Evolutionary conservation across 805 yeast genomes (phyloP), one percentile per base, ranked within the genome.

Genomic region (Pichia cabralensis): DNA sequence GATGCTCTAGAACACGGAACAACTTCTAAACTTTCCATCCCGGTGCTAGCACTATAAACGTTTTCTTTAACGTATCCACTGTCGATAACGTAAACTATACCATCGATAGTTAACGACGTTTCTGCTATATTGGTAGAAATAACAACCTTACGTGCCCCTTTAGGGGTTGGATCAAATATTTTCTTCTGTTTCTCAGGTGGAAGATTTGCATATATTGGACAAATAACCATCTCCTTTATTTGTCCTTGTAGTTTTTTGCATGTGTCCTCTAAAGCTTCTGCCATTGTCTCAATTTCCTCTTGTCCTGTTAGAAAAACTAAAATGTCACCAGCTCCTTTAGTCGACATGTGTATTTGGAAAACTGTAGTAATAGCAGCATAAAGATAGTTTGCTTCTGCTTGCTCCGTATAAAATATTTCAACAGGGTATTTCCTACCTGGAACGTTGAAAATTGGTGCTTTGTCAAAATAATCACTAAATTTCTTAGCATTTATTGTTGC

Each of bases 71-170:
- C 89, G 53, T 83, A 85, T 0, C 98, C 98, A 0, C 96, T 85
- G 55, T 92, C 98, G 28, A 92, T 79, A 5, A 92, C 98, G 52
- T 74, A 92, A 26, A 77, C 85, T 31, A 89, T 83, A n/a, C 97
- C 97, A 53, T 89, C 94, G 41, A 89, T 88, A 8, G 98, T 89
- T 52, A 89, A 69, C 5, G 97, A 89, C 0, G 98, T 89, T 55
- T 89, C 98, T 8, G 98, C 98, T 45, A 92, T 92, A 47, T 92
- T 92, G 1, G 98, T 92, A 1, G 97, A 97, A 25, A 92, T 58
- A 0, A 92, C 94, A 14, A 89, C 88, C 52, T 92, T 92, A 26
- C 98, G 60, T 3, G 81, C 59, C 23, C 74, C 72, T 2, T 66
- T 64, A 0, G 96, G 96, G 0, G 96, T 83, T 3, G 88, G 85